These are phyloP conservation scores for Colletotrichum sp. DNA, from an alignment of 2,329 filamentous ascomycete genomes.

Conservation along the genomic window DNA sequence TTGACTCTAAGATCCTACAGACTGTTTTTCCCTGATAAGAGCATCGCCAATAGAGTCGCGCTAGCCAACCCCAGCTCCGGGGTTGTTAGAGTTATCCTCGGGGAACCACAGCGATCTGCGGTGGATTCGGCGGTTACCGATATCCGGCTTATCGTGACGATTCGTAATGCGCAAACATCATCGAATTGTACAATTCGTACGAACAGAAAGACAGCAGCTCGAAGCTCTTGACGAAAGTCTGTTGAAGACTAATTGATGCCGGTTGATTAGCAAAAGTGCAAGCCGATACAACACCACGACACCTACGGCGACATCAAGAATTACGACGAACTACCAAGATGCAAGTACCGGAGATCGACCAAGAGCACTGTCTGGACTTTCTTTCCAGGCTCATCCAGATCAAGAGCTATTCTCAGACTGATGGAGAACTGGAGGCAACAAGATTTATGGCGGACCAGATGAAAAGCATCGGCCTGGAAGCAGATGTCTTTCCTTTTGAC, in stretches of 20 bases:
- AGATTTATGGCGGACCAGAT: constrained; percentile 25
- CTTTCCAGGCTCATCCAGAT: constrained; percentile 28
- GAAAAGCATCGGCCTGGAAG: constrained; percentile 26
- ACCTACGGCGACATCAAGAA: neutral
- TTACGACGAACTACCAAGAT: neutral
- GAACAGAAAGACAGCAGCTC: neutral
- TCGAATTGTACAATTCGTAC: neutral
- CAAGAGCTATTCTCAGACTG: constrained; percentile 31
- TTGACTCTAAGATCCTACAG: neutral
- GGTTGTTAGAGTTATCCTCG: neutral
- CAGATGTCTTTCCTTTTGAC: constrained; percentile 25
- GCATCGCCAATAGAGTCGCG: neutral
- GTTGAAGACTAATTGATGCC: neutral
- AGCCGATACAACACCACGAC: neutral
- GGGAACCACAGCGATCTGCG: neutral
- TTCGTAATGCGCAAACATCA: neutral
- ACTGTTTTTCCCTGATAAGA: neutral
- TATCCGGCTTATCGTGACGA: neutral
- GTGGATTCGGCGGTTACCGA: neutral
- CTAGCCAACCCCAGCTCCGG: neutral
- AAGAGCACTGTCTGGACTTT: constrained; percentile 25
- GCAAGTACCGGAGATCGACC: constrained; percentile 26
- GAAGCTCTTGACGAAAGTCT: neutral
- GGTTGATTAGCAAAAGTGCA: neutral
- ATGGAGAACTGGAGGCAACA: constrained; percentile 28